Percentiles rank a stretch among this genome's conserved stretches.
phyloP scores from a whole-genome alignment of 2,329 filamentous ascomycete genomes.

The Bipolaris cookei region DNA sequence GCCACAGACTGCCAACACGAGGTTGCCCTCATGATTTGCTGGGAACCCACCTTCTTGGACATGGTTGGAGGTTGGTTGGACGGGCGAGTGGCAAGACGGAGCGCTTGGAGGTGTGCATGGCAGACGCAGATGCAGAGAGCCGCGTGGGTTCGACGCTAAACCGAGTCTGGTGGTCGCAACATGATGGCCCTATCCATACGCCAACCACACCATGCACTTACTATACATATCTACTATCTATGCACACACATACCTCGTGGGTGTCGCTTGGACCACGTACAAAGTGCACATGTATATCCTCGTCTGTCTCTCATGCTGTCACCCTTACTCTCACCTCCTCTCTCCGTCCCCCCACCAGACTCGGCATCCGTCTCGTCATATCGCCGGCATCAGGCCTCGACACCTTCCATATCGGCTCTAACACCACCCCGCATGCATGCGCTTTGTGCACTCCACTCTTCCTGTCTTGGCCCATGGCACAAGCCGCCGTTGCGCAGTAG shows the following conservation, averaged over 20 bases:
- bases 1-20: background rate
- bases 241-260: too few species aligned
- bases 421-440: background rate
- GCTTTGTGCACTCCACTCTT: background rate
- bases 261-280: too few species aligned
- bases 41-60: slow-evolving; percentile 9
- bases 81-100: background rate
- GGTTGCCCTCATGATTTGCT: background rate
- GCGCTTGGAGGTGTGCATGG: background rate
- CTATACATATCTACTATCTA: too few species aligned
- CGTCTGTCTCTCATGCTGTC: too few species aligned
- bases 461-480: background rate
- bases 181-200: too few species aligned
- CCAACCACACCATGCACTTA: too few species aligned
- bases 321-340: too few species aligned
- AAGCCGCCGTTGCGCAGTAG: slow-evolving; percentile 3
- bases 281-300: too few species aligned
- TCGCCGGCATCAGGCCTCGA: slow-evolving; percentile 1
- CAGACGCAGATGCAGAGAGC: background rate
- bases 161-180: background rate
- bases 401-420: slow-evolving; percentile 14
- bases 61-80: background rate
- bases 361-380: background rate
- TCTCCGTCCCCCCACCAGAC: too few species aligned
- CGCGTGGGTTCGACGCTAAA: background rate